A percentile compares a stretch with the other conserved stretches of the same genome.
phyloP scores from a whole-genome alignment of 2,329 filamentous ascomycete species.

The Neoarthrinium moseri region DNA sequence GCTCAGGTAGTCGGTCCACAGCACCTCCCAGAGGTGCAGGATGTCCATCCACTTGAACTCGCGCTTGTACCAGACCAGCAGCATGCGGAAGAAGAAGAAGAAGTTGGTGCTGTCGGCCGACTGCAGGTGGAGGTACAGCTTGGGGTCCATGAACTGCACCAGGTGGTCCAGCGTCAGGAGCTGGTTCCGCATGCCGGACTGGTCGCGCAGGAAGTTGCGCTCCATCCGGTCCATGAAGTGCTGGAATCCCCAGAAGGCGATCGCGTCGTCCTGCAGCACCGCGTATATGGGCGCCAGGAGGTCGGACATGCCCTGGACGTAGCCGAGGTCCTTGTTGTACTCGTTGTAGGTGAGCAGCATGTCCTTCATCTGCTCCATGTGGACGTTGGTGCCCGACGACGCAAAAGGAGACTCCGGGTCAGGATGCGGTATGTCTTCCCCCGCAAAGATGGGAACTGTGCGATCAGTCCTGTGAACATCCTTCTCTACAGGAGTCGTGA shows the following conservation, averaged over 20 bases:
- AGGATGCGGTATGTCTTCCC: constrained; percentile 94
- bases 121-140: constrained; percentile 87
- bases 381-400: constrained; percentile 89
- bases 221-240: constrained; percentile 98
- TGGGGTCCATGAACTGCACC: constrained; percentile 94
- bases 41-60: constrained; percentile 92
- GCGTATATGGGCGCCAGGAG: constrained; percentile 94
- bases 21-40: constrained; percentile 81
- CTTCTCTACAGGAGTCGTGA: constrained; percentile 67
- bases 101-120: constrained; percentile 95
- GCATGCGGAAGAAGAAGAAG: constrained; percentile 99
- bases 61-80: constrained; percentile 97
- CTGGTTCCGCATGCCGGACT: constrained; percentile 93
- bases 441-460: constrained; percentile 89
- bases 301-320: constrained; percentile 99
- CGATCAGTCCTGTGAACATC: constrained; percentile 97
- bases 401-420: constrained; percentile 95
- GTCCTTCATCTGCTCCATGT: constrained; percentile 98
- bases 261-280: constrained; percentile 93
- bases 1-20: constrained; percentile 91
- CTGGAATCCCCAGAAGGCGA: constrained; percentile 96
- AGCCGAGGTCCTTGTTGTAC: constrained; percentile 91
- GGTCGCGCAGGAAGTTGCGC: constrained; percentile 91
- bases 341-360: constrained; percentile 99
- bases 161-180: constrained; percentile 89